These are phyloP conservation scores for Cercospora nicotianae DNA, from an alignment of 2,329 filamentous ascomycete genomes.

Conservation along the genomic window DNA sequence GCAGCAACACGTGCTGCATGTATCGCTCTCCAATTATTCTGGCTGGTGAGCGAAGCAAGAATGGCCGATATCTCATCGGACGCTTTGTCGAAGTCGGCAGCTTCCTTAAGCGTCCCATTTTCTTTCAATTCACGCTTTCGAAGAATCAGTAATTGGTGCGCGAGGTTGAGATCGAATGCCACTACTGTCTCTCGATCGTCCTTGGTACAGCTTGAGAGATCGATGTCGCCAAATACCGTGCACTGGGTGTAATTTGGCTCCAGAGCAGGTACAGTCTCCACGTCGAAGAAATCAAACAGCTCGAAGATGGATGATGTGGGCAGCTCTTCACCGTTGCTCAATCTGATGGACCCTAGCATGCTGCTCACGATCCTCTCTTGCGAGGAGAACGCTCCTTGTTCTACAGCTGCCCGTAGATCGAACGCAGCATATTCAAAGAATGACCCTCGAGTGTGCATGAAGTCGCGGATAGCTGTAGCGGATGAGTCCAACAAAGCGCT, in stretches of 20 bases:
- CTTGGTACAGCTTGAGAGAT: constrained; percentile 65
- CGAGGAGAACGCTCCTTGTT: constrained; percentile 44
- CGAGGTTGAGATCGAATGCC: constrained; percentile 68
- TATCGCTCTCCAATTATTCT: constrained; percentile 64
- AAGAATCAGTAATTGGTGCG: constrained; percentile 71
- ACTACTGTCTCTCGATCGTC: constrained; percentile 57
- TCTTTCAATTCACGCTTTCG: constrained; percentile 63
- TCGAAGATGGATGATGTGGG: constrained; percentile 80
- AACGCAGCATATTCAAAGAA: constrained; percentile 81
- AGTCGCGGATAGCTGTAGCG: constrained; percentile 70
- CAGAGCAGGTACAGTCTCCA: constrained; percentile 54
- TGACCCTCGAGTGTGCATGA: constrained; percentile 73
- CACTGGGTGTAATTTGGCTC: constrained; percentile 48
- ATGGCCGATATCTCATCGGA: constrained; percentile 62
- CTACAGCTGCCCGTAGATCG: constrained; percentile 71
- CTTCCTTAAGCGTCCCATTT: constrained; percentile 38
- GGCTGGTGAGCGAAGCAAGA: constrained; percentile 60
- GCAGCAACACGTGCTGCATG: constrained; percentile 61
- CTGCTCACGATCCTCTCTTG: constrained; percentile 59
- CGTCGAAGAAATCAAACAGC: constrained; percentile 84
- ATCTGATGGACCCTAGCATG: constrained; percentile 72
- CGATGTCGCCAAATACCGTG: constrained; percentile 63
- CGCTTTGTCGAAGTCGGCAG: constrained; percentile 43
- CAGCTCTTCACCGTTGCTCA: constrained; percentile 65
- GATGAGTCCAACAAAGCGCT: constrained; percentile 70